Conservation (phyloP, 371 early-diverging fungal species). For the Mucor ambiguus region DNA sequence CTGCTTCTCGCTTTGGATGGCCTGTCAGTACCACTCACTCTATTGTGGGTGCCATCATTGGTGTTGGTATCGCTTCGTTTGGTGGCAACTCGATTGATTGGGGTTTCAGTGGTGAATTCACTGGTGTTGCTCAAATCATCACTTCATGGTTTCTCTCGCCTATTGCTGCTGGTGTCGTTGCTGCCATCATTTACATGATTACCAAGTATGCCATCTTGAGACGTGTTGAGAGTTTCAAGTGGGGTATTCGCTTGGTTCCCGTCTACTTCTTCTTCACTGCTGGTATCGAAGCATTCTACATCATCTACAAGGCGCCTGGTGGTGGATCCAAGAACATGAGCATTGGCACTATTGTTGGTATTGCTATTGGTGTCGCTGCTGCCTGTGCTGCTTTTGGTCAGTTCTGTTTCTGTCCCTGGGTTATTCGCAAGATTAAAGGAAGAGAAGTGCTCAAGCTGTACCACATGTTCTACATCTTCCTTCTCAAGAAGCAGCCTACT, state of each 20-base stretch:
- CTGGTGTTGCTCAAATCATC: conserved; percentile 74
- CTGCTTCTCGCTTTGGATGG: conserved; percentile 65
- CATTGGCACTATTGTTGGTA: conserved; percentile 3
- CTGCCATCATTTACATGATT: conserved; percentile 66
- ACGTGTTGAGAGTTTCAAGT: conserved; percentile 67
- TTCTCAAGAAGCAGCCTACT: conserved; percentile 52
- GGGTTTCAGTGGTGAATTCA: conserved; percentile 68
- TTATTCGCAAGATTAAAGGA: conserved; percentile 60
- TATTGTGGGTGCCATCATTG: conserved; percentile 83
- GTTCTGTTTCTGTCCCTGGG: conserved; percentile 68
- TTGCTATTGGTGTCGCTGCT: conserved; percentile 38
- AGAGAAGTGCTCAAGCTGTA: conserved; percentile 71
- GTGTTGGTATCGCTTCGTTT: conserved; percentile 77
- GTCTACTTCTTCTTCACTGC: conserved; percentile 78
- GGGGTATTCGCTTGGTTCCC: conserved; percentile 79
- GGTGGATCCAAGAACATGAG: conserved; percentile 39
- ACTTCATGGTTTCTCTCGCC: conserved; percentile 83
- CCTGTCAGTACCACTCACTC: conserved; percentile 65
- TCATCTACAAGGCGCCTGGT: conserved; percentile 73
- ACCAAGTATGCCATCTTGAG: conserved; percentile 68
- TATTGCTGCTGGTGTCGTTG: conserved; percentile 65
- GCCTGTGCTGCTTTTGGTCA: conserved; percentile 42
- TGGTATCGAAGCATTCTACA: conserved; percentile 71
- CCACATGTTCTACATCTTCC: conserved; percentile 63
- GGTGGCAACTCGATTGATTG: conserved; percentile 72